Evolutionary conservation across 495 filamentous ascomycete species (phyloP), one percentile per base, ranked within the genome.

Genomic region (Xylona heveae): DNA sequence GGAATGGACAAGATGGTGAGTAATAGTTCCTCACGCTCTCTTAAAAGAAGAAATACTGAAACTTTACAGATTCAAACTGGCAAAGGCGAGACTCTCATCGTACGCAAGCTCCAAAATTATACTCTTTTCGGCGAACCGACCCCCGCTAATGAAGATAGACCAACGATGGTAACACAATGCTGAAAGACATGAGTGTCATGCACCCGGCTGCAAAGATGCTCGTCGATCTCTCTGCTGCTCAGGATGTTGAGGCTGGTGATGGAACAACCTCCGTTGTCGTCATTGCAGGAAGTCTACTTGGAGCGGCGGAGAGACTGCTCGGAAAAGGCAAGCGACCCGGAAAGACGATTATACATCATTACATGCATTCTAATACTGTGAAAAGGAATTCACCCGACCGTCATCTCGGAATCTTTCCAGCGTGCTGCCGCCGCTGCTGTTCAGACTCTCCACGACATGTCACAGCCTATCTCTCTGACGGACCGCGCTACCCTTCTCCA

Each of bases 151-250:
- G 35, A 45, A 40, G 41, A 39, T 42, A 66, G 59, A 94, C 85
- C 42, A 97, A 97, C 59, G 88, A 97, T 56, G 88, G 88, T 52
- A 91, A 88, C 58, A 97, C 88, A 23, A 95, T 95, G 81, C 58
- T 97, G 47, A 88, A 75, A 55, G 79, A 83, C 62, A 95, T 97
- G 88, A 77, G 78, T 42, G 90, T 97, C 31, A 78, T 95, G 81
- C 88, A 97, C 52, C 88, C 88, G 23, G 84, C 88, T 35, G 88
- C 88, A 25, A 88, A 90, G 61, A 97, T 97, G 88, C 71, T 97
- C 33, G 88, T 97, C 42, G 83, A 97, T 49, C 68, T 97, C 31
- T 85, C 82, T 44, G 79, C 85, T 39, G 88, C 88, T 40, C 88
- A 97, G 53, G 88, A 97, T 63, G 79, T 97, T 38, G 88, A 97